Base-by-base conservation (phyloP, 768 basidiomycete species). In the Mycena floridula region DNA sequence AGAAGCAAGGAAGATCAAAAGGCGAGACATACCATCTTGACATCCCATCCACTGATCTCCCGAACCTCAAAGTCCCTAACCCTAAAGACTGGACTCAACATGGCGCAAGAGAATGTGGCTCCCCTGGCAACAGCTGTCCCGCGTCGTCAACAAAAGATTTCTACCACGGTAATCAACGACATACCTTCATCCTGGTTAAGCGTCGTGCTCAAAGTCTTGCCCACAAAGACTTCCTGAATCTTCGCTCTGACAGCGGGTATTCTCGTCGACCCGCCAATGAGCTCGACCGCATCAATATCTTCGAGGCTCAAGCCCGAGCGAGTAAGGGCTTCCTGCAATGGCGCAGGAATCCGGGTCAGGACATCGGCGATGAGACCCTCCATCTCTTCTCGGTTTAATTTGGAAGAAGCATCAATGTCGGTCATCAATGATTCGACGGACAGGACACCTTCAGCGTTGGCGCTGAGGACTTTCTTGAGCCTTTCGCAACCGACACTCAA, bases 131-230 rank as follows among this genome's bases (percentile, higher is more conserved):
- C 76, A 48, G 96, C 94, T n/a, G n/a, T n/a, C n/a, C n/a, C n/a
- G n/a, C n/a, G n/a, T n/a, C n/a, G n/a, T n/a, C n/a, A n/a, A n/a
- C n/a, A n/a, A n/a, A n/a, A n/a, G n/a, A n/a, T n/a, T n/a, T n/a
- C n/a, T n/a, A n/a, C n/a, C n/a, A n/a, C n/a, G n/a, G n/a, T n/a
- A n/a, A n/a, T n/a, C n/a, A n/a, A n/a, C n/a, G n/a, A n/a, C n/a
- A n/a, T n/a, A n/a, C n/a, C n/a, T 70, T 98, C 96, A 54, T 98
- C 96, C 69, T 94, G 91, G 75, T 98, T 99, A 60, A 95, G 82
- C 25, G 96, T 98, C 54, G 85, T 85, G 15, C 79, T 87, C 52
- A 98, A 84, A n/a, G 67, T 46, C 67, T 92, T 92, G 43, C 86
- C 88, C 27, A 72, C 70, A 68, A 96, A 93, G 50, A 81, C 85